Conservation (phyloP, 2,329 filamentous ascomycete genomes). For the Furcasterigmium sp. region DNA sequence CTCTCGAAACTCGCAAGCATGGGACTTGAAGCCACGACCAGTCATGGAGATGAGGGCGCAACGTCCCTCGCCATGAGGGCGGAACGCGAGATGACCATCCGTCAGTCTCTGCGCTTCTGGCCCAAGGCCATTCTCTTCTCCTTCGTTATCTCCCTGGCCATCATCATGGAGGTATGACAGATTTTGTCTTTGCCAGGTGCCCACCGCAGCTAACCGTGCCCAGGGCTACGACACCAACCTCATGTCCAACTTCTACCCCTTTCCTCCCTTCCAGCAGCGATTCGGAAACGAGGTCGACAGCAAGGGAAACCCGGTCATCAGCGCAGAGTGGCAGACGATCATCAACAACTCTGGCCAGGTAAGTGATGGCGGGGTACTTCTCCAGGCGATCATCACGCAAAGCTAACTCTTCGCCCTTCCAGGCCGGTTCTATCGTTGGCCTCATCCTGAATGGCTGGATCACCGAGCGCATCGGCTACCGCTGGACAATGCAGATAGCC, state of each 20-base stretch:
- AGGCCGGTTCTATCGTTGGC: constrained; percentile 43
- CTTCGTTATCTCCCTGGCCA: constrained; percentile 17
- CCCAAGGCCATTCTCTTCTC: constrained; percentile 13
- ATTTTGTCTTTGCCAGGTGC: constrained; percentile 18
- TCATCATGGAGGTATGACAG: constrained; percentile 18
- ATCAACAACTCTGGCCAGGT: constrained; percentile 31
- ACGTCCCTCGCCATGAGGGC: constrained; percentile 6
- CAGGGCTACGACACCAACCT: constrained; percentile 26
- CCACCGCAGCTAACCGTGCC: too few relatives aligned
- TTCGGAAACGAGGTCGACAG: constrained; percentile 26
- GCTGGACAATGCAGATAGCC: constrained; percentile 35
- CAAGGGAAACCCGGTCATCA: too few relatives aligned
- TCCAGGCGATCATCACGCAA: constrained; percentile 37
- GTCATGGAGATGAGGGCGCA: too few relatives aligned
- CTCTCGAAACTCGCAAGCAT: too few relatives aligned
- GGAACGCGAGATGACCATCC: constrained; percentile 13
- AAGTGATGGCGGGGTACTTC: too few relatives aligned
- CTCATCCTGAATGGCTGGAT: constrained; percentile 40
- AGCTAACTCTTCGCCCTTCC: constrained; percentile 50
- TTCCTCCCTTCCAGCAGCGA: constrained; percentile 24
- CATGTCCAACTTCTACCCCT: constrained; percentile 30
- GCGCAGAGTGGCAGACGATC: constrained; percentile 41
- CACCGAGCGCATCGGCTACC: constrained; percentile 36
- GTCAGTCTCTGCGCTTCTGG: constrained; percentile 13
- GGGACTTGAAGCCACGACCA: too few relatives aligned